Conservation (phyloP, 2,329 filamentous ascomycete species). For the Diaporthe eres region DNA sequence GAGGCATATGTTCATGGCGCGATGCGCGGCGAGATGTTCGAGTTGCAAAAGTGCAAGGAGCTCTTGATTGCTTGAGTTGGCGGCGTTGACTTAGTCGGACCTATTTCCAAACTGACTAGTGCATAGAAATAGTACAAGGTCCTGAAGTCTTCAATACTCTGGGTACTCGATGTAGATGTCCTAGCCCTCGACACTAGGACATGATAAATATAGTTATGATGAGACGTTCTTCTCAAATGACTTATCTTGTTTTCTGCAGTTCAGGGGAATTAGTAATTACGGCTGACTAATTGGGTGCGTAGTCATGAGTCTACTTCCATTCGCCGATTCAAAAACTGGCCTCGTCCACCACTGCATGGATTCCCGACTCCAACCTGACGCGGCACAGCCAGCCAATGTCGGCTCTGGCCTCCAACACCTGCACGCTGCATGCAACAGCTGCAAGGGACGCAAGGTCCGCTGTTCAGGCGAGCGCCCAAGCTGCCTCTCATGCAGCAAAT, state of each 20-base stretch:
- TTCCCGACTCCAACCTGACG: background rate
- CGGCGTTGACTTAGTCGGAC: no score
- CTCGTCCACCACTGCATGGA: background rate
- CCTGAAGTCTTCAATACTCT: no score
- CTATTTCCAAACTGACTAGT: no score
- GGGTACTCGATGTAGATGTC: no score
- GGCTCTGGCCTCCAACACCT: background rate
- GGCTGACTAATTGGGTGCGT: background rate
- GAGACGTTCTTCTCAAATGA: background rate
- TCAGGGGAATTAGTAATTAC: background rate
- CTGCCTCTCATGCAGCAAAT: conserved; percentile 2
- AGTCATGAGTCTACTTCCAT: background rate
- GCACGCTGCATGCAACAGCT: conserved; percentile 10
- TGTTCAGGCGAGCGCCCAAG: background rate
- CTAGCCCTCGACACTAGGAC: no score
- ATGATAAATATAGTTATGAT: no score
- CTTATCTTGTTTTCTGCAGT: background rate
- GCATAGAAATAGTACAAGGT: no score
- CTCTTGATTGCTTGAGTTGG: background rate
- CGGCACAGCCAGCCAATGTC: background rate
- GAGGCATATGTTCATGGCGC: background rate
- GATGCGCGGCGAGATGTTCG: background rate
- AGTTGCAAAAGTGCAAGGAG: background rate
- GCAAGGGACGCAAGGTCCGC: conserved; percentile 8
- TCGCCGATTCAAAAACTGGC: background rate